Conservation (phyloP, 805 yeast species). For the Ogataea dorogensis region DNA sequence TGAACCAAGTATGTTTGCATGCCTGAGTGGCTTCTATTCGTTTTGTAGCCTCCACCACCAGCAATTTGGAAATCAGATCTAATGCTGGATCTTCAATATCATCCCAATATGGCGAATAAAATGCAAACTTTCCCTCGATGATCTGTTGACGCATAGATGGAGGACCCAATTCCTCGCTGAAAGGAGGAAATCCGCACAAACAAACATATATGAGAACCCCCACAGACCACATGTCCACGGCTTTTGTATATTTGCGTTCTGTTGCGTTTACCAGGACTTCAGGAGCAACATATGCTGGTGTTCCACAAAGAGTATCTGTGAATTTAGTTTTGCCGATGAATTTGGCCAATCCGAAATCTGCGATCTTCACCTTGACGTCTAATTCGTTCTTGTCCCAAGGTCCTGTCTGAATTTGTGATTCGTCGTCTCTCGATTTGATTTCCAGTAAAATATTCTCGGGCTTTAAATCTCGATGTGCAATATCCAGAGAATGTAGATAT, state of each 20-base stretch:
- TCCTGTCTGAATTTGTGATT: conserved; percentile 30
- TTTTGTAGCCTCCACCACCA: conserved; percentile 51
- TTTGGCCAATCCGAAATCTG: conserved; percentile 77
- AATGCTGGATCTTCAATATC: conserved; percentile 60
- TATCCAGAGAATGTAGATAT: conserved; percentile 89
- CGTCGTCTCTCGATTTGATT: conserved; percentile 38
- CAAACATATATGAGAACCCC: conserved; percentile 79
- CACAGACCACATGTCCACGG: conserved; percentile 80
- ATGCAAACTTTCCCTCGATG: conserved; percentile 62
- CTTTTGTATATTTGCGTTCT: conserved; percentile 58
- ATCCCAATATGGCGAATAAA: conserved; percentile 81
- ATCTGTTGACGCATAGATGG: conserved; percentile 78
- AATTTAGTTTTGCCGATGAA: conserved; percentile 69
- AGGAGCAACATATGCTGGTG: conserved; percentile 87
- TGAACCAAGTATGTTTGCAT: conserved; percentile 45
- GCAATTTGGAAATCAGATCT: conserved; percentile 60
- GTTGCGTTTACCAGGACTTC: conserved; percentile 59
- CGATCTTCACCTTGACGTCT: conserved; percentile 67
- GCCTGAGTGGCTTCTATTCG: conserved; percentile 43
- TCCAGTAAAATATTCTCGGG: conserved; percentile 81
- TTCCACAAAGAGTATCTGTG: conserved; percentile 79
- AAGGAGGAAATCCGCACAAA: conserved; percentile 82
- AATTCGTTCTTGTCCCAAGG: conserved; percentile 63
- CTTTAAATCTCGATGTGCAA: conserved; percentile 89
- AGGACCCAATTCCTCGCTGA: conserved; percentile 78